Percentiles rank a stretch among this genome's conserved stretches.
Evolutionary conservation across 257 asterid species (phyloP).

Genomic region (Forsythia viridissima): DNA sequence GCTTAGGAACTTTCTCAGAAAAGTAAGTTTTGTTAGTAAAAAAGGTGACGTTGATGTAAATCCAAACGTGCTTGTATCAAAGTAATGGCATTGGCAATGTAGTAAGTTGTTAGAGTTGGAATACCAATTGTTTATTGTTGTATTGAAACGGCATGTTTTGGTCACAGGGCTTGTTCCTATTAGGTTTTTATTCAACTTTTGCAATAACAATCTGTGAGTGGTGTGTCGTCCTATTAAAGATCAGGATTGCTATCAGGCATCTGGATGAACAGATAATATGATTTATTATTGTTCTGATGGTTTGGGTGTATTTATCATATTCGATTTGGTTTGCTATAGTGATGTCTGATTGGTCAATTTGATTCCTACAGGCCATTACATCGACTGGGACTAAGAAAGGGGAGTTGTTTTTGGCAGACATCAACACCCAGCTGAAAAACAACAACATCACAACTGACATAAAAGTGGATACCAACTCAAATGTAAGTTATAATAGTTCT

Average conservation of each 20-base stretch:
- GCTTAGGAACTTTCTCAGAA: not conserved
- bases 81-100: not conserved
- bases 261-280: constrained; percentile 4
- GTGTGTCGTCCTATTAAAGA: not conserved
- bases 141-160: not conserved
- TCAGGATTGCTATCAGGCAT: not conserved
- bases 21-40: not conserved
- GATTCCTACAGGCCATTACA: constrained; percentile 56
- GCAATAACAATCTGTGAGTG: not conserved
- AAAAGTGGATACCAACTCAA: constrained; percentile 74
- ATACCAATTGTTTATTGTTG: not conserved
- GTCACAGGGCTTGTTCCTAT: not conserved
- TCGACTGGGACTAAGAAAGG: constrained; percentile 75
- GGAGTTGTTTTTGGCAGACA: constrained; percentile 64
- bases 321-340: no score
- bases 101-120: not conserved
- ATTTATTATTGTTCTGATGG: constrained; percentile 13
- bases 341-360: constrained; percentile 10
- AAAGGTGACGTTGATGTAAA: not conserved
- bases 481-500: constrained; percentile 39
- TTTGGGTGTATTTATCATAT: not conserved
- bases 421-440: constrained; percentile 68
- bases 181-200: not conserved
- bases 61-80: not conserved
- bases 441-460: constrained; percentile 76